Evolutionary conservation across 2,329 filamentous ascomycete species (phyloP).

Genomic region (Coniochaeta ligniaria): DNA sequence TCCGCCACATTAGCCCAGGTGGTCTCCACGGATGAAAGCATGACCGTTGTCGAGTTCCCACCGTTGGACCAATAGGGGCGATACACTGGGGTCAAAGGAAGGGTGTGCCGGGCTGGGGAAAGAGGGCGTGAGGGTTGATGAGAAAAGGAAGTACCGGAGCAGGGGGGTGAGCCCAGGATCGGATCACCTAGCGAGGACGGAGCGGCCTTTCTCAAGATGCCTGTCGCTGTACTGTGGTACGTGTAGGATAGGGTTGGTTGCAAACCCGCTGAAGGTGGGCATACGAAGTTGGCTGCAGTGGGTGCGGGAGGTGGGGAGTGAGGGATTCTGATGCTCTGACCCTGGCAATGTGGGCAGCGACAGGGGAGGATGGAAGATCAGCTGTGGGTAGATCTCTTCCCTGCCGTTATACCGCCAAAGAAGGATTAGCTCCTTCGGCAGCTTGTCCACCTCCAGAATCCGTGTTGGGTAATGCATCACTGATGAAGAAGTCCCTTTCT

Average conservation of each 20-base stretch:
- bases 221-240: background rate
- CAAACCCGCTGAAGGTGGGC: background rate
- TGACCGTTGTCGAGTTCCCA: slow-evolving; percentile 39
- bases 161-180: slow-evolving; percentile 6
- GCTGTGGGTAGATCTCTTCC: slow-evolving; percentile 17
- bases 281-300: slow-evolving; percentile 7
- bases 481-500: background rate
- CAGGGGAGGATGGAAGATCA: slow-evolving; percentile 14
- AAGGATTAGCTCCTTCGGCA: background rate
- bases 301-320: slow-evolving; percentile 13
- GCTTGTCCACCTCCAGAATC: background rate
- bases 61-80: slow-evolving; percentile 30
- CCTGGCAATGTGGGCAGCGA: slow-evolving; percentile 9
- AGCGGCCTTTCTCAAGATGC: background rate
- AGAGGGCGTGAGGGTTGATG: slow-evolving; percentile 1
- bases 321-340: slow-evolving; percentile 10
- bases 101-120: slow-evolving; percentile 11
- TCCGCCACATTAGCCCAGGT: slow-evolving; percentile 34
- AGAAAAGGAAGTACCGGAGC: background rate
- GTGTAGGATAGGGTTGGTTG: slow-evolving; percentile 6
- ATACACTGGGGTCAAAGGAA: background rate
- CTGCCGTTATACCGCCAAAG: slow-evolving; percentile 13
- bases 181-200: slow-evolving; percentile 13
- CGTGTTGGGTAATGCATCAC: background rate
- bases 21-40: slow-evolving; percentile 42